These are phyloP conservation scores for Lyophyllum semitale DNA, from an alignment of 768 basidiomycete species.

Conservation along the genomic window DNA sequence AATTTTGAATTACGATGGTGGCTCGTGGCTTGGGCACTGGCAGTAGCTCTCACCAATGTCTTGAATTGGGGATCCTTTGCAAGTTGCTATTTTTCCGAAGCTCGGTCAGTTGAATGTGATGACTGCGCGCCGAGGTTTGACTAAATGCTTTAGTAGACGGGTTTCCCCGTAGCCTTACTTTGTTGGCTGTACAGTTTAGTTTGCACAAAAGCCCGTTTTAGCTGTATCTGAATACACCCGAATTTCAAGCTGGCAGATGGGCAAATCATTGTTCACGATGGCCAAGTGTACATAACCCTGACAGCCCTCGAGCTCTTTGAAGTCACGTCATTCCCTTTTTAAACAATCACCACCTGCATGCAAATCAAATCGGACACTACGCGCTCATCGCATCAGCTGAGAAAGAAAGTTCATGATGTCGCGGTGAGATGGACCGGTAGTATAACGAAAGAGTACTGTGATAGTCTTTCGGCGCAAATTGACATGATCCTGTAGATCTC, in stretches of 20 bases:
- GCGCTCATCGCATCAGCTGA: neutral
- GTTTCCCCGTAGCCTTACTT: no score
- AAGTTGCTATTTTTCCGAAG: no score
- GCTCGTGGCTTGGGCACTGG: neutral
- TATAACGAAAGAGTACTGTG: no score
- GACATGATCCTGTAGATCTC: neutral
- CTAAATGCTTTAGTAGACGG: no score
- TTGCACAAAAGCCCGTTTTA: neutral
- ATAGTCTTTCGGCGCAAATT: neutral
- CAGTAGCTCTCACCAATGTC: neutral
- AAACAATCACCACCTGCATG: neutral
- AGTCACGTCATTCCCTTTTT: neutral
- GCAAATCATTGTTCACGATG: no score
- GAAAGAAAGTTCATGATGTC: no score
- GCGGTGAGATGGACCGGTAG: no score
- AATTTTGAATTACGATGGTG: constrained; percentile 28
- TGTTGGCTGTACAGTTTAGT: neutral
- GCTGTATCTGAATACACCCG: neutral
- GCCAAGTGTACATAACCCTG: no score
- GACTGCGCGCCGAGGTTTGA: no score
- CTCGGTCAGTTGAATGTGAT: no score
- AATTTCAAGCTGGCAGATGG: neutral
- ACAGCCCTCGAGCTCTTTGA: no score
- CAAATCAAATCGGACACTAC: neutral
- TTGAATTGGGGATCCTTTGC: no score